phyloP scores from a whole-genome alignment of 2,329 filamentous ascomycete genomes.

The Lecanosticta acicola region DNA sequence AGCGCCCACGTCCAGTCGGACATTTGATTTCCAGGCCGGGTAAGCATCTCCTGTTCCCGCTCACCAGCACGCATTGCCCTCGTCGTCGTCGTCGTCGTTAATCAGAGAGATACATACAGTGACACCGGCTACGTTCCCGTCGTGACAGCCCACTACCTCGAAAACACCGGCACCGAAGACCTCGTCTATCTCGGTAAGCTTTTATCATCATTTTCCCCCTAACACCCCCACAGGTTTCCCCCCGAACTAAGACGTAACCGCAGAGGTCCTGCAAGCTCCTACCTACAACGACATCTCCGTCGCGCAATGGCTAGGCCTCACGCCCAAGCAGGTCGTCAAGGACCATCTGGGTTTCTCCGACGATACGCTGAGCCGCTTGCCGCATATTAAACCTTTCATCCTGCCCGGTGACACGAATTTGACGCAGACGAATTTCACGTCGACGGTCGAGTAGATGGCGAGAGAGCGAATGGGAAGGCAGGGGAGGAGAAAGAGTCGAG shows the following conservation, averaged over 20 bases:
- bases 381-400: slow-evolving; percentile 37
- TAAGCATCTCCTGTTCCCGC: not conserved
- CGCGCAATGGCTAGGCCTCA: slow-evolving; percentile 54
- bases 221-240: too few species aligned
- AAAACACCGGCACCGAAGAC: slow-evolving; percentile 55
- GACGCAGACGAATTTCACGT: slow-evolving; percentile 35
- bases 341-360: slow-evolving; percentile 31
- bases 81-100: not conserved
- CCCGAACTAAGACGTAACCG: too few species aligned
- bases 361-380: slow-evolving; percentile 30
- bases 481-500: too few species aligned
- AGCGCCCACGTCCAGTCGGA: slow-evolving; percentile 47
- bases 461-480: not conserved
- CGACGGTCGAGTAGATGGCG: slow-evolving; percentile 21
- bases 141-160: slow-evolving; percentile 53
- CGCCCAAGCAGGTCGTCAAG: slow-evolving; percentile 37
- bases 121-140: slow-evolving; percentile 57
- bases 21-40: slow-evolving; percentile 56
- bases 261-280: slow-evolving; percentile 51
- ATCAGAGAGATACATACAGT: not conserved
- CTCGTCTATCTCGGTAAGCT: slow-evolving; percentile 47
- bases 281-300: slow-evolving; percentile 52
- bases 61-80: not conserved
- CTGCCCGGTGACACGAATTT: slow-evolving; percentile 36
- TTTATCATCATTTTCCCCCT: not conserved